These are phyloP conservation scores for Diplosphaera chodatii DNA, from an alignment of 139 green algal species.

Conservation along the genomic window DNA sequence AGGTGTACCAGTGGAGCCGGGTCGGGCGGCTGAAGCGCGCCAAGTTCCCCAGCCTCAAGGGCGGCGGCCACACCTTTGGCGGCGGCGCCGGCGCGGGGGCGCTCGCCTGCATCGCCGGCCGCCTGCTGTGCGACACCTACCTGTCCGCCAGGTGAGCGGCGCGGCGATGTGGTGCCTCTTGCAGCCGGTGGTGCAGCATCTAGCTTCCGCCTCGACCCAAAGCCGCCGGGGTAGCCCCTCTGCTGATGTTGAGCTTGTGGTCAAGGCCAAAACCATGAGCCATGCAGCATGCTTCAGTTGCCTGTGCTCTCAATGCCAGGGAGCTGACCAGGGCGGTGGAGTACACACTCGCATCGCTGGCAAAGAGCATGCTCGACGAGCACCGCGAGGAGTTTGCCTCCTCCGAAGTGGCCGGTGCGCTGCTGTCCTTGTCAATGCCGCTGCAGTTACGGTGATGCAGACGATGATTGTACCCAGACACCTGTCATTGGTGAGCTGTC, in stretches of 20 bases:
- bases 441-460: too few relatives aligned
- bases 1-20: constrained; percentile 89
- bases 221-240: too few relatives aligned
- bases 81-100: constrained; percentile 73
- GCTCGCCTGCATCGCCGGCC: constrained; percentile 53
- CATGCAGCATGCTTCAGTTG: too few relatives aligned
- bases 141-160: constrained; percentile 45
- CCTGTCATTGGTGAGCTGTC: too few relatives aligned
- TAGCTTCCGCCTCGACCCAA: too few relatives aligned
- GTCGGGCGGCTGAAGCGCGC: constrained; percentile 88
- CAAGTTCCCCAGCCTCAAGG: constrained; percentile 75
- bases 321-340: constrained; percentile 91
- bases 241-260: too few relatives aligned
- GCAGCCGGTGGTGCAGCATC: too few relatives aligned
- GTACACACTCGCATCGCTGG: constrained; percentile 87
- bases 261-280: too few relatives aligned
- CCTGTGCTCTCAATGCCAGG: constrained; percentile 4
- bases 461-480: too few relatives aligned
- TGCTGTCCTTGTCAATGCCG: too few relatives aligned
- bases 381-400: constrained; percentile 57
- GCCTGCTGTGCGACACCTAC: constrained; percentile 97
- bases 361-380: constrained; percentile 70
- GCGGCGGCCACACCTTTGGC: constrained; percentile 73
- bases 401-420: constrained; percentile 37
- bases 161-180: too few relatives aligned